Percentiles rank a stretch among this genome's conserved stretches.
Evolutionary conservation across 495 filamentous ascomycete genomes (phyloP).

Genomic region (Hyaloscypha finlandica): DNA sequence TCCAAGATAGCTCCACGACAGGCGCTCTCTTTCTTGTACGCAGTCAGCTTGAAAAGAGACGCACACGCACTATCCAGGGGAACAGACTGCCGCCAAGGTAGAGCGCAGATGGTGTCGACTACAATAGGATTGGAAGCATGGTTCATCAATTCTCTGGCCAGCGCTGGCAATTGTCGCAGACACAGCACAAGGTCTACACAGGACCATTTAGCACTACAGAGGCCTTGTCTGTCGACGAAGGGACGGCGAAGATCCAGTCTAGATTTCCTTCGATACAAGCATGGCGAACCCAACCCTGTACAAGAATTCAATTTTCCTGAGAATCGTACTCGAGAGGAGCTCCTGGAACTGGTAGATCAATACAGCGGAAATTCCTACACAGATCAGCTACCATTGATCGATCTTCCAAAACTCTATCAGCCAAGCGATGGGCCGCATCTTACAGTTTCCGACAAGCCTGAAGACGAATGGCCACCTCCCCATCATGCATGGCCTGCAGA

Average conservation of each 20-base stretch:
- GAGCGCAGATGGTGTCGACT: slow-evolving; percentile 11
- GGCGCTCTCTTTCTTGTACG: slow-evolving; percentile 44
- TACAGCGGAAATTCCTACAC: slow-evolving; percentile 48
- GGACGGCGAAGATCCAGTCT: slow-evolving; percentile 4
- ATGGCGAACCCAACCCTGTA: neutral
- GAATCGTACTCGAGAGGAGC: slow-evolving; percentile 37
- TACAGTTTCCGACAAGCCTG: slow-evolving; percentile 42
- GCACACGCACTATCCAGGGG: neutral
- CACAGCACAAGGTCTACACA: slow-evolving; percentile 41
- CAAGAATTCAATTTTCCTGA: neutral
- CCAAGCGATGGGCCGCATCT: slow-evolving; percentile 44
- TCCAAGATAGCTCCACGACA: slow-evolving; percentile 49
- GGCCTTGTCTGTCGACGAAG: slow-evolving; percentile 7
- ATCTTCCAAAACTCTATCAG: slow-evolving; percentile 45
- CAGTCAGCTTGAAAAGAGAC: slow-evolving; percentile 20
- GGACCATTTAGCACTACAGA: slow-evolving; percentile 16
- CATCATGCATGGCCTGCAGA: slow-evolving; percentile 42
- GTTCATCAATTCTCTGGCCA: slow-evolving; percentile 67
- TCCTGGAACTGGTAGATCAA: slow-evolving; percentile 50
- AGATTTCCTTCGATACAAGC: slow-evolving; percentile 15
- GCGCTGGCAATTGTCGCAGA: slow-evolving; percentile 61
- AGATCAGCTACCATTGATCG: slow-evolving; percentile 45
- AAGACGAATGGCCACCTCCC: slow-evolving; percentile 49
- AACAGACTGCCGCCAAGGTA: neutral
- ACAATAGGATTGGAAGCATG: slow-evolving; percentile 41